A percentile compares a stretch with the other conserved stretches of the same genome.
These are phyloP conservation scores for Yamadazyma epiphylla DNA, from an alignment of 1,139 yeast genomes.

Conservation along the genomic window DNA sequence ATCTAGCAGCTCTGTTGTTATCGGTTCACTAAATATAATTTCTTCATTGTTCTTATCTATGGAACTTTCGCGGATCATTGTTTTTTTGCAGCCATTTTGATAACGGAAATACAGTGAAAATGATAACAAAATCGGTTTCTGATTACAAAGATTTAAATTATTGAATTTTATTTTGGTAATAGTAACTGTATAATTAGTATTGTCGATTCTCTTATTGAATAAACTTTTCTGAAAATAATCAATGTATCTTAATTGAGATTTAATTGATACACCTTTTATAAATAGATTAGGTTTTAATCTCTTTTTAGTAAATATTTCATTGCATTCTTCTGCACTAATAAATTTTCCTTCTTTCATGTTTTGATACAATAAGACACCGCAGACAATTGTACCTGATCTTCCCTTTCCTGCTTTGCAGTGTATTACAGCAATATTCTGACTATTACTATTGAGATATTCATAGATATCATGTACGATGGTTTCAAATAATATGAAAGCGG, in stretches of 20 bases:
- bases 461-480: conserved; percentile 44
- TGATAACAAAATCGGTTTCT: too few relatives aligned
- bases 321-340: conserved; percentile 41
- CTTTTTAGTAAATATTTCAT: conserved; percentile 46
- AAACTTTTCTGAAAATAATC: conserved; percentile 35
- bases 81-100: too few relatives aligned
- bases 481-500: conserved; percentile 53
- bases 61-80: too few relatives aligned
- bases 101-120: too few relatives aligned
- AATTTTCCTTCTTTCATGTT: conserved; percentile 14
- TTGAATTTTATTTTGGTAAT: too few relatives aligned
- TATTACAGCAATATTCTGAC: conserved; percentile 55
- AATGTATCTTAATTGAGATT: conserved; percentile 66
- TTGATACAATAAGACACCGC: conserved; percentile 63
- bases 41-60: too few relatives aligned
- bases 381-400: conserved; percentile 73
- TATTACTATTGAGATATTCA: conserved; percentile 26
- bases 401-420: conserved; percentile 96
- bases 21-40: too few relatives aligned
- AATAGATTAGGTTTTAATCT: conserved; percentile 47
- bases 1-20: not conserved
- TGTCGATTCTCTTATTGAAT: too few relatives aligned
- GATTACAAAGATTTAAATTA: too few relatives aligned
- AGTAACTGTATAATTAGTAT: too few relatives aligned
- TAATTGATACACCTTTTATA: conserved; percentile 59